Conservation (phyloP, 2,329 filamentous ascomycete species). For the Colletotrichum paranaense region DNA sequence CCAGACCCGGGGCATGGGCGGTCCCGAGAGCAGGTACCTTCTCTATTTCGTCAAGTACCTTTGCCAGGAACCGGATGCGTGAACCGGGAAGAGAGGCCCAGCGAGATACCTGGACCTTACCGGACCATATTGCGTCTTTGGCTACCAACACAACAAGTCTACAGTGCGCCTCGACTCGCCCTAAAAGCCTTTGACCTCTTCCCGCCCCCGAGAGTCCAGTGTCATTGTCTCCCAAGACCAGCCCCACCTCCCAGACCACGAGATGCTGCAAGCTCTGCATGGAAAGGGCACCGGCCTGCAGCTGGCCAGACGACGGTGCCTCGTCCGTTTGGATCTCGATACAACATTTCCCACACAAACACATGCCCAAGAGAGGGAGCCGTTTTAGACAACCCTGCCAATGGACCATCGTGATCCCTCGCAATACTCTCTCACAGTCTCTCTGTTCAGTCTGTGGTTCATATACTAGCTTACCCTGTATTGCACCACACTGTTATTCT, state of each 20-base stretch:
- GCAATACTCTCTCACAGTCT: not conserved
- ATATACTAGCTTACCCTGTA: not conserved
- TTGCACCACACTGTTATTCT: not conserved
- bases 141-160: not conserved
- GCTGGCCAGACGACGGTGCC: conserved; percentile 25
- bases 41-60: conserved; percentile 25
- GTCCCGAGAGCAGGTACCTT: conserved; percentile 23
- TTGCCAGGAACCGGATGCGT: conserved; percentile 30
- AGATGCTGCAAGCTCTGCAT: conserved; percentile 34
- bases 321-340: conserved; percentile 34
- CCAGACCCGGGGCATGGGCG: conserved; percentile 8
- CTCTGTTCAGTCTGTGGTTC: not conserved
- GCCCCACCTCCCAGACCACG: conserved; percentile 31
- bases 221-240: not conserved
- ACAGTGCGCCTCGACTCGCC: conserved; percentile 29
- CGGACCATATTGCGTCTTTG: not conserved
- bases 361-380: conserved; percentile 19
- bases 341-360: conserved; percentile 22
- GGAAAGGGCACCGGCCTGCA: conserved; percentile 26
- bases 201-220: not conserved
- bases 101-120: conserved; percentile 1
- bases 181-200: not conserved
- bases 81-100: conserved; percentile 24
- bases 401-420: conserved; percentile 20
- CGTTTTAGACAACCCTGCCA: conserved; percentile 25